These are phyloP conservation scores for Camillea tinctor DNA, from an alignment of 2,329 filamentous ascomycete species.

Conservation along the genomic window DNA sequence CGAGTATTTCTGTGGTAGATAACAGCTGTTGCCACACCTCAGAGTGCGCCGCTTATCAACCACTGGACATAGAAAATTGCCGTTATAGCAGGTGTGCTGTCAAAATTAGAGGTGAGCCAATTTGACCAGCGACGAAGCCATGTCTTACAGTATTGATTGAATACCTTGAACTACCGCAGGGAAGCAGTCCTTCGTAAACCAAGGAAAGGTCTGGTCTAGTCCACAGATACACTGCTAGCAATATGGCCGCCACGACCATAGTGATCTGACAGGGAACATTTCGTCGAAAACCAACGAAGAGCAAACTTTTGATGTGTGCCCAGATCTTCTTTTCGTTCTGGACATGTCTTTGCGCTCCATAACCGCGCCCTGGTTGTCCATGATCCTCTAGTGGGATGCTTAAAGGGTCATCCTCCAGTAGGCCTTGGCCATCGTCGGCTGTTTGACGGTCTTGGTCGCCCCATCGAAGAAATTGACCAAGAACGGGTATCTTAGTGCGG, in stretches of 20 bases:
- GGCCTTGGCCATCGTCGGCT: constrained; percentile 17
- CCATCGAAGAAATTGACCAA: constrained; percentile 7
- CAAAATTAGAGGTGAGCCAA: constrained; percentile 1
- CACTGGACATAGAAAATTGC: constrained; percentile 30
- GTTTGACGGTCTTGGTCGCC: background rate
- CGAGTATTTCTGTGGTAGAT: constrained; percentile 25
- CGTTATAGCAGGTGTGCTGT: constrained; percentile 27
- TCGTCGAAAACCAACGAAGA: constrained; percentile 1
- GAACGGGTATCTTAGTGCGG: background rate
- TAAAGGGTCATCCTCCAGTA: constrained; percentile 24
- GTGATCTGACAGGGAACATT: constrained; percentile 9
- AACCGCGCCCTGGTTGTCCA: constrained; percentile 4
- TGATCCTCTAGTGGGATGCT: constrained; percentile 21
- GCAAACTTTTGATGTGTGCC: constrained; percentile 1
- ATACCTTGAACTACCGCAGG: constrained; percentile 23
- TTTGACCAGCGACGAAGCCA: background rate
- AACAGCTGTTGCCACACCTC: constrained; percentile 28
- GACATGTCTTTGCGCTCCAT: background rate
- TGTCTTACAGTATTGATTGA: constrained; percentile 21
- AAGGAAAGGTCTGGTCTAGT: constrained; percentile 1
- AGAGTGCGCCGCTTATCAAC: constrained; percentile 26
- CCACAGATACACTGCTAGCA: constrained; percentile 16
- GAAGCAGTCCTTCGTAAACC: constrained; percentile 13
- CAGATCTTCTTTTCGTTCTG: background rate
- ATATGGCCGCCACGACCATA: constrained; percentile 9